phyloP scores from a whole-genome alignment of 352 stramenopile species.

The Phytopythium helicoides region DNA sequence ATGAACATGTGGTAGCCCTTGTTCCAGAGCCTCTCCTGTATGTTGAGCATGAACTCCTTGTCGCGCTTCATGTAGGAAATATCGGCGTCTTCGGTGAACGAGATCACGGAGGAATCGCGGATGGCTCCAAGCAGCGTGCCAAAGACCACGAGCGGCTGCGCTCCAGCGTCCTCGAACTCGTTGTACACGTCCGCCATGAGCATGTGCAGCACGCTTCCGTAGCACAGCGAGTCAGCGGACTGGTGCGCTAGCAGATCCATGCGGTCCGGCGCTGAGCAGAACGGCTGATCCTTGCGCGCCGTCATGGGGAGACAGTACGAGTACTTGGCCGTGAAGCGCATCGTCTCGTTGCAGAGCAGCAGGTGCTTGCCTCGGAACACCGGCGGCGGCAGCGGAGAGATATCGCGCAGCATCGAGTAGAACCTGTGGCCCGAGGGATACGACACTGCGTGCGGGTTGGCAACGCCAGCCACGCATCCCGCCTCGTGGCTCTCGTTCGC shows the following conservation, averaged over 20 bases:
- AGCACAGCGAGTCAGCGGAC: constrained; percentile 30
- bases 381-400: constrained; percentile 10
- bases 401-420: constrained; percentile 10
- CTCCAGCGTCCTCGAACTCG: constrained; percentile 23
- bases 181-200: constrained; percentile 52
- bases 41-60: constrained; percentile 7
- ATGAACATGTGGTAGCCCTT: constrained; percentile 59
- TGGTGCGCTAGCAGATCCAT: constrained; percentile 37
- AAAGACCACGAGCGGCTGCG: constrained; percentile 30
- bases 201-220: constrained; percentile 49
- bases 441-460: constrained; percentile 4
- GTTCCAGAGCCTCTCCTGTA: constrained; percentile 15
- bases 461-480: constrained; percentile 6
- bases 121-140: constrained; percentile 50
- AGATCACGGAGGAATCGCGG: constrained; percentile 42
- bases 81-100: constrained; percentile 54
- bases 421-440: constrained; percentile 13
- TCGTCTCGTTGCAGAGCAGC: constrained; percentile 15
- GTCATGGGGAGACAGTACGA: constrained; percentile 51
- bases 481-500: background rate
- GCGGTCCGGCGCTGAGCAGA: constrained; percentile 39
- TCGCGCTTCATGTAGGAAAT: constrained; percentile 27
- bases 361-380: constrained; percentile 17
- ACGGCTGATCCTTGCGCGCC: constrained; percentile 38
- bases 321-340: constrained; percentile 1